Conservation (phyloP, 2,329 filamentous ascomycete species). For the Erysiphe pulchra region DNA sequence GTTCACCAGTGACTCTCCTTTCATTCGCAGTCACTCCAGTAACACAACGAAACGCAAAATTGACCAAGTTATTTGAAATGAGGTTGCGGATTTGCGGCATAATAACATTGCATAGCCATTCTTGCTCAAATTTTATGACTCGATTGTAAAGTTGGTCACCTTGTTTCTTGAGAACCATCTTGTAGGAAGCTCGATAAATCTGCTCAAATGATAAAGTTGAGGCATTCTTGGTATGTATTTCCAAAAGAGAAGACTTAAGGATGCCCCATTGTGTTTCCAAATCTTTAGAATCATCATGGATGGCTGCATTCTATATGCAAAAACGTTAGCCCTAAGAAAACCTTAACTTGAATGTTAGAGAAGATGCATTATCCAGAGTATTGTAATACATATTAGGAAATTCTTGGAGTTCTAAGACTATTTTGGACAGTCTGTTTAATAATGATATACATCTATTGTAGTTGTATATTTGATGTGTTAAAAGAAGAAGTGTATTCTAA, state of each 20-base stretch:
- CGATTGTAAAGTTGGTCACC: conserved; percentile 57
- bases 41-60: conserved; percentile 28
- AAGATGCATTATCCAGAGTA: background rate
- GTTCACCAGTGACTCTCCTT: conserved; percentile 54
- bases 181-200: conserved; percentile 81
- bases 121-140: conserved; percentile 56
- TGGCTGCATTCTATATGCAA: conserved; percentile 22
- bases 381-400: background rate
- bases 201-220: conserved; percentile 83
- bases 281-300: conserved; percentile 35
- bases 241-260: conserved; percentile 48
- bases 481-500: background rate
- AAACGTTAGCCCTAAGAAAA: conserved; percentile 2
- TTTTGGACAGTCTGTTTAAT: no score
- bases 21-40: conserved; percentile 45
- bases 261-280: conserved; percentile 70
- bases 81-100: conserved; percentile 42
- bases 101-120: conserved; percentile 55
- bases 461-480: background rate
- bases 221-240: conserved; percentile 83
- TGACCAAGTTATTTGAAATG: conserved; percentile 42
- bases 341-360: background rate
- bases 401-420: no score
- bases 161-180: conserved; percentile 73
- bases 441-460: no score